Evolutionary conservation across 1,284 basidiomycete species (phyloP).

Genomic region (Ganoderma lucidum): DNA sequence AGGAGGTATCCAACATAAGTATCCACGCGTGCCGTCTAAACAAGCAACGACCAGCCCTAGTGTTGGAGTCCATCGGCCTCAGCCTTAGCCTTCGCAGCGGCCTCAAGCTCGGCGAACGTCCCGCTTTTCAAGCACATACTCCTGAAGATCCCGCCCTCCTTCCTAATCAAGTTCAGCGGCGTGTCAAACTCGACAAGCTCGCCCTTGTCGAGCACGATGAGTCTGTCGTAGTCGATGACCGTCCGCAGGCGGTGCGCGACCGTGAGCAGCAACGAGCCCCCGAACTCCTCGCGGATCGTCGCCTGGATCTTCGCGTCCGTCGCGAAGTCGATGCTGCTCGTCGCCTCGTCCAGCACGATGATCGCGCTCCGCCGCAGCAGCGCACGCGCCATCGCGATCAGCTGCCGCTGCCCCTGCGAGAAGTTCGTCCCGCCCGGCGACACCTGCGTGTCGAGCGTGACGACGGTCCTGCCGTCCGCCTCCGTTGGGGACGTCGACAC

Average conservation of each 20-base stretch:
- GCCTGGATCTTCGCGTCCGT: slow-evolving; percentile 83
- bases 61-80: slow-evolving; percentile 23
- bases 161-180: slow-evolving; percentile 78
- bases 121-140: slow-evolving; percentile 87
- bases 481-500: slow-evolving; percentile 54
- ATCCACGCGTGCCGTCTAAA: neutral
- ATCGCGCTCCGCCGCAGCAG: slow-evolving; percentile 79
- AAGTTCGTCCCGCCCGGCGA: slow-evolving; percentile 86
- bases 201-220: slow-evolving; percentile 87
- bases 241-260: slow-evolving; percentile 56
- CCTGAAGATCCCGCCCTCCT: slow-evolving; percentile 79
- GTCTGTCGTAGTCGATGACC: slow-evolving; percentile 80
- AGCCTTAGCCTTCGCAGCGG: slow-evolving; percentile 58
- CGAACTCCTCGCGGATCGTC: slow-evolving; percentile 84
- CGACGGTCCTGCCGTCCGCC: slow-evolving; percentile 57
- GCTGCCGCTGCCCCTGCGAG: slow-evolving; percentile 85
- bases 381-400: slow-evolving; percentile 83
- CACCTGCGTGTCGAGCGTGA: slow-evolving; percentile 77
- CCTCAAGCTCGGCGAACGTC: slow-evolving; percentile 74
- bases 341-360: slow-evolving; percentile 88
- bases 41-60: neutral
- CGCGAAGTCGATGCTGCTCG: slow-evolving; percentile 78
- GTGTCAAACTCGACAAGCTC: slow-evolving; percentile 85
- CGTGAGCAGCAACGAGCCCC: slow-evolving; percentile 64
- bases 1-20: neutral